Percentiles rank a stretch among this genome's conserved stretches.
Evolutionary conservation across 2,329 filamentous ascomycete species (phyloP).

Genomic region (Cytospora piceicola): DNA sequence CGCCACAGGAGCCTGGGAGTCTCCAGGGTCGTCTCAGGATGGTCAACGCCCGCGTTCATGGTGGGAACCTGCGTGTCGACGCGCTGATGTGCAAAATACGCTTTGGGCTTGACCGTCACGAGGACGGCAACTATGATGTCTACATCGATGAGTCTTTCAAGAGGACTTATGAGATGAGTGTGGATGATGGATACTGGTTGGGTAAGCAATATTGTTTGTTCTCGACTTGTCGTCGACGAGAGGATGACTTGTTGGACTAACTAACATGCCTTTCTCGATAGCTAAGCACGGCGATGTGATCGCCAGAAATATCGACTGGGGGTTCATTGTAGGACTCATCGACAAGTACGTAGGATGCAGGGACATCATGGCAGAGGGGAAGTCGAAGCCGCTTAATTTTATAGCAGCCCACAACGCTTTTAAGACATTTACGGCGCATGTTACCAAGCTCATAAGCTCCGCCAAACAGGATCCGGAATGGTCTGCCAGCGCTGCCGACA

Average conservation of each 20-base stretch:
- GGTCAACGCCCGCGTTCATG: slow-evolving; percentile 1
- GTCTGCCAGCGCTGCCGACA: not conserved
- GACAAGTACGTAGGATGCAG: not conserved
- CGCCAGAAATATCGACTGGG: not conserved
- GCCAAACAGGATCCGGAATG: not conserved
- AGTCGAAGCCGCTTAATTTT: not conserved
- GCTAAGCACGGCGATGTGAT: not conserved
- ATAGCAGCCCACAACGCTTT: not conserved
- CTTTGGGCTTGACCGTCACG: not conserved
- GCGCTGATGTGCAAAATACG: not conserved
- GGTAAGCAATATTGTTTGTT: not conserved
- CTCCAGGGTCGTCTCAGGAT: not conserved
- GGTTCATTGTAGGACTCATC: not conserved
- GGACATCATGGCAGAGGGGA: not conserved
- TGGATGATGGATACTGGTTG: slow-evolving; percentile 11
- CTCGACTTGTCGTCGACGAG: too few species aligned
- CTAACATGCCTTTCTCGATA: not conserved
- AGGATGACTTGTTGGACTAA: not conserved
- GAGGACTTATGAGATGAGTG: not conserved
- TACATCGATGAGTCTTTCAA: not conserved
- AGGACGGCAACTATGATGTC: not conserved
- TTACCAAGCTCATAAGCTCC: not conserved
- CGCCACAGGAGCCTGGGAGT: not conserved
- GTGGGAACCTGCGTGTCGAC: slow-evolving; percentile 5
- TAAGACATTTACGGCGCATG: not conserved